Percentiles rank a stretch among this genome's conserved stretches.
phyloP scores from a whole-genome alignment of 352 stramenopile species.

The Saprolegnia diclina region DNA sequence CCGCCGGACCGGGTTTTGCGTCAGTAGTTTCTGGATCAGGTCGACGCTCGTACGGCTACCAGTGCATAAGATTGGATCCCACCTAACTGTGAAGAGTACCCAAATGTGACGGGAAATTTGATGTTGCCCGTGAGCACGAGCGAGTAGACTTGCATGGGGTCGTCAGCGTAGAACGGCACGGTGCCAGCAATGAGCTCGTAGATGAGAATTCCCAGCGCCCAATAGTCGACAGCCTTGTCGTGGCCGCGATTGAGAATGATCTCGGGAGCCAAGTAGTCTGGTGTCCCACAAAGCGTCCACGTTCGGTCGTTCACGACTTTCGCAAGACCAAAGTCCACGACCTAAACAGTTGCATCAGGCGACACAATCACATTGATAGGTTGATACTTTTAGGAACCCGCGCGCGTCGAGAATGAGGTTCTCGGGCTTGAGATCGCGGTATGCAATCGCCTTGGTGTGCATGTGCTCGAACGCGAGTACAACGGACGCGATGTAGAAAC shows the following conservation, averaged over 20 bases:
- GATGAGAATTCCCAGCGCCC: conserved; percentile 85
- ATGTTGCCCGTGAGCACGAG: conserved; percentile 85
- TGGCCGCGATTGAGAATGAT: conserved; percentile 90
- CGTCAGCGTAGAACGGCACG: conserved; percentile 86
- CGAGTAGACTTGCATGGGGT: conserved; percentile 89
- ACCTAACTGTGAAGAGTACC: conserved; percentile 34
- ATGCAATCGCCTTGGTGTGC: conserved; percentile 85
- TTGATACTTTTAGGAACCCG: conserved; percentile 73
- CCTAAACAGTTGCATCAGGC: background rate
- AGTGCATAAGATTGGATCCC: background rate
- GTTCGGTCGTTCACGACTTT: conserved; percentile 84
- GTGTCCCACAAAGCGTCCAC: conserved; percentile 89
- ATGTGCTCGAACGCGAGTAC: conserved; percentile 88
- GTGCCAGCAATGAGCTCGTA: conserved; percentile 84
- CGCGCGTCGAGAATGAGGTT: conserved; percentile 83
- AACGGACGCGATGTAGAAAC: conserved; percentile 88
- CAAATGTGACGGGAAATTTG: conserved; percentile 78
- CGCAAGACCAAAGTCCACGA: conserved; percentile 89
- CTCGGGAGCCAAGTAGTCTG: conserved; percentile 89
- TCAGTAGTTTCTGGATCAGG: conserved; percentile 85
- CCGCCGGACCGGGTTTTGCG: conserved; percentile 60
- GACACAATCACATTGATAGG: background rate
- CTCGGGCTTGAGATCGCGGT: conserved; percentile 87
- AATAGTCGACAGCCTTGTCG: conserved; percentile 88
- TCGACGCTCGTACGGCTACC: conserved; percentile 60